Conservation (phyloP, 2,329 filamentous ascomycete genomes). For the Ceratocystis alfenasii region DNA sequence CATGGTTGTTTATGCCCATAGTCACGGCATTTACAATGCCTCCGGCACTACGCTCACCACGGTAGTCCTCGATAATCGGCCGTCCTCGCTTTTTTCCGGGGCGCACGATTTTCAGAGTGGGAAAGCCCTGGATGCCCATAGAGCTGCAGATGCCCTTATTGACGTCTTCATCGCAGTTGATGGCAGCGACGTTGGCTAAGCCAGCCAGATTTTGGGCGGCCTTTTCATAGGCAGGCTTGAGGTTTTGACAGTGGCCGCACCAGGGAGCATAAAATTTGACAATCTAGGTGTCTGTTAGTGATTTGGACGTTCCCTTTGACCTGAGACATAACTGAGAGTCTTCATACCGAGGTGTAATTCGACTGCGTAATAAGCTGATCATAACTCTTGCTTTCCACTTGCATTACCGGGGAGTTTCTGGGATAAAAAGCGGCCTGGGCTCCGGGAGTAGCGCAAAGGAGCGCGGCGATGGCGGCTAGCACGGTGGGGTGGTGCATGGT, state of each 20-base stretch:
- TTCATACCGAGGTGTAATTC: conserved; percentile 72
- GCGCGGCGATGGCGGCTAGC: background rate
- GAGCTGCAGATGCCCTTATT: conserved; percentile 80
- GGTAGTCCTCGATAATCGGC: conserved; percentile 81
- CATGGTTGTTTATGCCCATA: conserved; percentile 83
- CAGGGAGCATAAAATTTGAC: conserved; percentile 91
- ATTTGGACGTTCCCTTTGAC: background rate
- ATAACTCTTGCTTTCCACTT: conserved; percentile 68
- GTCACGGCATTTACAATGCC: conserved; percentile 77
- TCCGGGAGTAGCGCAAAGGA: conserved; percentile 6
- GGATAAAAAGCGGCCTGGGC: conserved; percentile 57
- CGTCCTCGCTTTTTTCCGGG: conserved; percentile 66
- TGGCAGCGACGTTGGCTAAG: conserved; percentile 82
- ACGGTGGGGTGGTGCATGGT: conserved; percentile 13
- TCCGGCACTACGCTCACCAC: conserved; percentile 71
- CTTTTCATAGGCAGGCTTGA: conserved; percentile 93
- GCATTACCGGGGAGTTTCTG: conserved; percentile 77
- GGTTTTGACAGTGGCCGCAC: conserved; percentile 94
- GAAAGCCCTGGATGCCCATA: conserved; percentile 88
- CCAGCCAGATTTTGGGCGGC: conserved; percentile 81
- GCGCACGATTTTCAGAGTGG: conserved; percentile 84
- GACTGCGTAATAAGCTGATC: conserved; percentile 73
- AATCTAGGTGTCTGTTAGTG: conserved; percentile 33
- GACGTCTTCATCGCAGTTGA: conserved; percentile 86
- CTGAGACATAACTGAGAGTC: conserved; percentile 26